Percentiles rank a stretch among this genome's conserved stretches.
These are phyloP conservation scores for Globisporangium splendens DNA, from an alignment of 352 stramenopile genomes.

Conservation along the genomic window DNA sequence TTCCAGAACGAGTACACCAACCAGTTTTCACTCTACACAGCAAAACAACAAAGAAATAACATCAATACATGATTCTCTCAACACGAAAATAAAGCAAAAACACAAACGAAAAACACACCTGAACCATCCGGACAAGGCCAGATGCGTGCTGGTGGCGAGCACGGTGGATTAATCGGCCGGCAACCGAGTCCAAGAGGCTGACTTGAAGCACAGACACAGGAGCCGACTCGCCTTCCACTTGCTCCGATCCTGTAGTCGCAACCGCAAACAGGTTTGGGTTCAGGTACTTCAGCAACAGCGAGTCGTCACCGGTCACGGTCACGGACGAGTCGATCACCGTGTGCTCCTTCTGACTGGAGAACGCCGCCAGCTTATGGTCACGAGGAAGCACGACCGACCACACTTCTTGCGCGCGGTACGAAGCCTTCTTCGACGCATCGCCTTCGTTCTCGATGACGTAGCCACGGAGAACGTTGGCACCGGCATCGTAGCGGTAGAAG, in stretches of 20 bases:
- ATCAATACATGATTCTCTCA: background rate
- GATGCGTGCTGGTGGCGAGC: conserved; percentile 80
- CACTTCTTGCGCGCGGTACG: conserved; percentile 46
- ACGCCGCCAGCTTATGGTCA: conserved; percentile 52
- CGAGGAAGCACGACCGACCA: conserved; percentile 70
- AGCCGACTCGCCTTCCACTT: conserved; percentile 26
- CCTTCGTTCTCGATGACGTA: conserved; percentile 46
- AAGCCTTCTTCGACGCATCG: conserved; percentile 4
- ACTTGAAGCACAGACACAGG: conserved; percentile 71
- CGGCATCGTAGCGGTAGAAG: conserved; percentile 71
- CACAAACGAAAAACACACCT: conserved; percentile 25
- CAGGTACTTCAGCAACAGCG: conserved; percentile 96
- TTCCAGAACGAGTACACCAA: conserved; percentile 97
- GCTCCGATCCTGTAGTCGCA: conserved; percentile 73
- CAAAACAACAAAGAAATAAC: conserved; percentile 5
- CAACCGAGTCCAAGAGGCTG: conserved; percentile 93
- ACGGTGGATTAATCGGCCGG: conserved; percentile 91
- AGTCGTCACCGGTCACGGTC: conserved; percentile 92
- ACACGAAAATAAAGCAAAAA: conserved; percentile 8
- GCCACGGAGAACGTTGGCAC: conserved; percentile 41
- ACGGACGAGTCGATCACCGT: conserved; percentile 72
- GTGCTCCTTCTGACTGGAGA: conserved; percentile 55
- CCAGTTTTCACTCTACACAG: conserved; percentile 91
- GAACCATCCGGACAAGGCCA: conserved; percentile 61
- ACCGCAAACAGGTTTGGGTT: conserved; percentile 95